These are phyloP conservation scores for Microsporum ferrugineum DNA, from an alignment of 2,329 filamentous ascomycete genomes.

Conservation along the genomic window DNA sequence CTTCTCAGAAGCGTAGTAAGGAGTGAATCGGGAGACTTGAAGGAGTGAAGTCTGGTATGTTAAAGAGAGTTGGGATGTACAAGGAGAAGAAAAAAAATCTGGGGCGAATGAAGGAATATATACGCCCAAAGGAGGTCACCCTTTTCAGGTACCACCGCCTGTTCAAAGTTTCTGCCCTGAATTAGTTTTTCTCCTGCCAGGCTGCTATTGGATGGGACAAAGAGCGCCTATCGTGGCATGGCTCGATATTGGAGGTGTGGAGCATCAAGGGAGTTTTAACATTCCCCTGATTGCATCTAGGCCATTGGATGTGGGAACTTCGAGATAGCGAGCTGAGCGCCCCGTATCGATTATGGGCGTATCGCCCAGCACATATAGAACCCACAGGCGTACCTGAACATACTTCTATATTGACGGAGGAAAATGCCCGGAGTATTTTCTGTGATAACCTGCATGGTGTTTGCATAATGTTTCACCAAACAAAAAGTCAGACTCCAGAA, in stretches of 20 bases:
- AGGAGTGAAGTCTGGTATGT: slow-evolving; percentile 11
- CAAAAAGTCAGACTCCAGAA: not conserved
- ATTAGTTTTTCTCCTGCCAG: not conserved
- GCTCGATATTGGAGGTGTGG: not conserved
- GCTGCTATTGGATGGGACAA: not conserved
- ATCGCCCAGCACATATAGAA: not conserved
- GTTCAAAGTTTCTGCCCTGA: not conserved
- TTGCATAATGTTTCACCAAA: slow-evolving; percentile 1
- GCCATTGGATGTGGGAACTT: not conserved
- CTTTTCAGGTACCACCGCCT: not conserved
- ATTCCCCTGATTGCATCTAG: not conserved
- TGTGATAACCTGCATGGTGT: not conserved
- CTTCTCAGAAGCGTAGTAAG: slow-evolving; percentile 20
- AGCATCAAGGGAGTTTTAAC: not conserved
- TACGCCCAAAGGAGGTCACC: not conserved
- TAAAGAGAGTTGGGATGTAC: slow-evolving; percentile 3
- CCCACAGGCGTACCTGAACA: not conserved
- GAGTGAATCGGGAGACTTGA: slow-evolving; percentile 20
- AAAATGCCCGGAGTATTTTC: not conserved
- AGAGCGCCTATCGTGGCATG: slow-evolving; percentile 2
- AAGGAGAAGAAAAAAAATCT: slow-evolving; percentile 1
- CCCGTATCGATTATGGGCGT: not conserved
- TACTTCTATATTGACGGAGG: not conserved
- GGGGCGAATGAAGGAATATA: slow-evolving; percentile 1
- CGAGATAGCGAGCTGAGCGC: not conserved